Base-by-base conservation (phyloP, 495 filamentous ascomycete genomes). In the Lichenothelia convexa region DNA sequence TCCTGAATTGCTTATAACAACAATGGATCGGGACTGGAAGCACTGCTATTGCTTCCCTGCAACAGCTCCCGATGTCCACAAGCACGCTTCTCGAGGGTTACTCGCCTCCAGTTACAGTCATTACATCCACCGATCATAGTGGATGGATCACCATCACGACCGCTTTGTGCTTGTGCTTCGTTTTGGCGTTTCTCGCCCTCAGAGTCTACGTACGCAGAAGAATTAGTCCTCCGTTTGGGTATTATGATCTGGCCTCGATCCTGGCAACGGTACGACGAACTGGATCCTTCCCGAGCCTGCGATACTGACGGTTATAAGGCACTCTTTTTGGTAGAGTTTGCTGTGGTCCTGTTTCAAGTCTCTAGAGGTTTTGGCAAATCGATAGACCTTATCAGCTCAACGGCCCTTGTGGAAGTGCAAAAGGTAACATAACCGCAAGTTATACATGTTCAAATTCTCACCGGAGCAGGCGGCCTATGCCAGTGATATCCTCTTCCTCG, bases 401-500 rank as follows among this genome's bases (percentile, higher is more conserved):
- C 13, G 7, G 24, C 7, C 24, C 24, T 27, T 27, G 24, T 13
- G 7, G 7, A 27, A 7, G 13, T 27, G 13, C 24, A 13, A 7
- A 27, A 27, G 24, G 13, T 27, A n/a, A 13, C 24, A 27, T 27
- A 7, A 7, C 13, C 24, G 7, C 24, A 13, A 13, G 7, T 13
- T 7, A 27, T 7, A 7, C 24, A 27, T 27, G 24, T 13, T 27
- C 24, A 13, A 27, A 13, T 27, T 27, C 31, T 40, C 7, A 42
- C 16, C 1, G 32, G 3, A 21, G 17, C 17, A 36, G 34, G 22
- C 19, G 21, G 34, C 18, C 18, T 36, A 36, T n/a, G 34, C 19
- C 34, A 36, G 22, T n/a, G 34, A 36, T 17, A 23, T 36, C n/a
- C 19, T 36, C 13, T 36, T 21, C 22, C 8, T 36, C 15, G 2